Conservation (phyloP, 495 filamentous ascomycete species). For the Cryomyces antarcticus region DNA sequence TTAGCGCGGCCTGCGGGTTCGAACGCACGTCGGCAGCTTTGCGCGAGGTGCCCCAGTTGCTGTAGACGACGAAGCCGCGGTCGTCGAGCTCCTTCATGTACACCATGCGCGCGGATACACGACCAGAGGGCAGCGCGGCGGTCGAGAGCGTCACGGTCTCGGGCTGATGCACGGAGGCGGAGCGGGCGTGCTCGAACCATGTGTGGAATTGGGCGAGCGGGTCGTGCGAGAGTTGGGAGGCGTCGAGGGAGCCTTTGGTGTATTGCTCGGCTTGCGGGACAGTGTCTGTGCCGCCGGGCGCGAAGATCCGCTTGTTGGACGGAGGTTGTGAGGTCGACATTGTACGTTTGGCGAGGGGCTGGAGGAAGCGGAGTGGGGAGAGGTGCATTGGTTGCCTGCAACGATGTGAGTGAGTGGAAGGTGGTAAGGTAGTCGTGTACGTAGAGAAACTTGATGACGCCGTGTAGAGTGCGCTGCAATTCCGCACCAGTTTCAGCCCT, state of each 20-base stretch:
- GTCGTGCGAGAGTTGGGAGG: constrained; percentile 27
- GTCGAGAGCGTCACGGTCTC: constrained; percentile 68
- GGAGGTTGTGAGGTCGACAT: constrained; percentile 28
- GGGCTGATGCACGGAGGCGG: constrained; percentile 39
- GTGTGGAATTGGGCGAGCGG: constrained; percentile 68
- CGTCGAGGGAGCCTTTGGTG: constrained; percentile 31
- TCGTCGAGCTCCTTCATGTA: constrained; percentile 69
- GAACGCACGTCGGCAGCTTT: constrained; percentile 44
- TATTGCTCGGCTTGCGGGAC: constrained; percentile 43
- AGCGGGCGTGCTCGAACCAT: constrained; percentile 62
- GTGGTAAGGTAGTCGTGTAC: no score
- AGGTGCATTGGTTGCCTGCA: constrained; percentile 5
- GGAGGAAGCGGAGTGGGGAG: constrained; percentile 3
- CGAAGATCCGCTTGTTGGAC: constrained; percentile 27
- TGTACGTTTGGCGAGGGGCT: constrained; percentile 1
- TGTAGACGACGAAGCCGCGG: constrained; percentile 76
- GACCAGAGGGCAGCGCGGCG: constrained; percentile 64
- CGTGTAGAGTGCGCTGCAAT: no score
- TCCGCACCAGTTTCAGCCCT: no score
- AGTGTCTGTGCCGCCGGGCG: constrained; percentile 14
- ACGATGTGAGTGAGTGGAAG: no score
- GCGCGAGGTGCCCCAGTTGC: constrained; percentile 64
- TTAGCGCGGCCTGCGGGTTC: constrained; percentile 49
- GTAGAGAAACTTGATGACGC: no score
- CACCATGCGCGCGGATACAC: constrained; percentile 65